A percentile compares a stretch with the other conserved stretches of the same genome.
phyloP scores from a whole-genome alignment of 164 flowering plant species.

The Vitis amurensis region DNA sequence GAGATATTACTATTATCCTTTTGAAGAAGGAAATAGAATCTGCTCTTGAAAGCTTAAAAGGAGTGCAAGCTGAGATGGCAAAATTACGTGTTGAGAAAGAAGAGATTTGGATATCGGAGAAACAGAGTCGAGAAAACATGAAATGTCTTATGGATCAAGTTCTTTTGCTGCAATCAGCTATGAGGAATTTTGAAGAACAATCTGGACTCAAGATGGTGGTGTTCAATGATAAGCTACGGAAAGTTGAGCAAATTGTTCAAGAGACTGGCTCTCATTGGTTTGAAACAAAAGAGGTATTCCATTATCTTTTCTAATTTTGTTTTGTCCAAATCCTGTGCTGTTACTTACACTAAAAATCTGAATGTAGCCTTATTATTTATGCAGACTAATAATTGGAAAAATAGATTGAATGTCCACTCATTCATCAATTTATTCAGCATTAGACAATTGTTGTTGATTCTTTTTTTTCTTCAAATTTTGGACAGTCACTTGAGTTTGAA shows the following conservation, averaged over 20 bases:
- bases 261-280: conserved; percentile 43
- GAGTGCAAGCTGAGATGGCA: conserved; percentile 61
- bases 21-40: conserved; percentile 71
- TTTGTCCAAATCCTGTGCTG: not conserved
- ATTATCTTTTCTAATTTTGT: not conserved
- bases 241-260: conserved; percentile 33
- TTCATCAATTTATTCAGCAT: not conserved
- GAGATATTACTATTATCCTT: conserved; percentile 52
- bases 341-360: too few relatives aligned
- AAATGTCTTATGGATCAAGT: conserved; percentile 38
- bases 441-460: not conserved
- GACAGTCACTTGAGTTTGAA: conserved; percentile 63
- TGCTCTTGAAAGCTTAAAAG: conserved; percentile 62
- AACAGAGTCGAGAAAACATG: conserved; percentile 34
- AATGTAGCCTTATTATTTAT: too few relatives aligned
- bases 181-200: conserved; percentile 43
- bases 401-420: not conserved
- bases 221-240: conserved; percentile 45
- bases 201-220: conserved; percentile 33
- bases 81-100: conserved; percentile 60
- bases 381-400: too few relatives aligned
- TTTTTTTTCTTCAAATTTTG: not conserved
- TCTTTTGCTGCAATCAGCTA: conserved; percentile 39
- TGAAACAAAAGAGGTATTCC: conserved; percentile 57
- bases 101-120: conserved; percentile 44